Evolutionary conservation across 139 green algal species (phyloP), one percentile per base, ranked within the genome.

Genomic region (Chlamydomonas eustigma): DNA sequence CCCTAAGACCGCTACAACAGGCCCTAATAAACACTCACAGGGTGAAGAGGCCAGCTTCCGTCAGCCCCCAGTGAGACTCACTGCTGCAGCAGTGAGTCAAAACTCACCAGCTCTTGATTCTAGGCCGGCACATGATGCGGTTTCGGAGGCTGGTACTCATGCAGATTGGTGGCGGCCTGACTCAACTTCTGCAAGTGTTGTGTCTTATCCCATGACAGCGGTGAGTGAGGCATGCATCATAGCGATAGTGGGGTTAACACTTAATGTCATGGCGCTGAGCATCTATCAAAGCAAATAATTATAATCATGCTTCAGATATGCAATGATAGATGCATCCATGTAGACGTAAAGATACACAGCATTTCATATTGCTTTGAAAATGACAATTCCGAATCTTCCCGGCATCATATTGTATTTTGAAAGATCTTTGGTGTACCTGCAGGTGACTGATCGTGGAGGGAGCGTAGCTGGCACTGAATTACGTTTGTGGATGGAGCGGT

Each of bases 181-280:
- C 6, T 68, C 52, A 6, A 5, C 6, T 6, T 8, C 6, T 31
- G 32, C 52, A 58, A 58, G 44, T 68, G 52, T 68, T 25, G 52
- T 8, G 4, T 68, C 52, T 28, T 68, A 68, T 31, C 52, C 52
- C 6, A 68, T 68, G 52, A 68, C 52, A 33, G 52, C 52, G 52
- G 52, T 68, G 22, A 68, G 52, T n/a, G n/a, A n/a, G n/a, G n/a
- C n/a, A n/a, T n/a, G n/a, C n/a, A n/a, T n/a, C n/a, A n/a, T n/a
- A n/a, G n/a, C n/a, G n/a, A n/a, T n/a, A n/a, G n/a, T n/a, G n/a
- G n/a, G n/a, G n/a, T n/a, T n/a, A n/a, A 33, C 6, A 8, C 12
- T 68, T 28, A 25, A 68, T 68, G 18, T 68, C 52, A 6, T 68
- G 52, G 18, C n/a, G n/a, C n/a, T n/a, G n/a, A n/a, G n/a, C n/a